A percentile compares a stretch with the other conserved stretches of the same genome.
phyloP scores from a whole-genome alignment of 169 alveolate genomes.

The Plasmodium coatneyi region DNA sequence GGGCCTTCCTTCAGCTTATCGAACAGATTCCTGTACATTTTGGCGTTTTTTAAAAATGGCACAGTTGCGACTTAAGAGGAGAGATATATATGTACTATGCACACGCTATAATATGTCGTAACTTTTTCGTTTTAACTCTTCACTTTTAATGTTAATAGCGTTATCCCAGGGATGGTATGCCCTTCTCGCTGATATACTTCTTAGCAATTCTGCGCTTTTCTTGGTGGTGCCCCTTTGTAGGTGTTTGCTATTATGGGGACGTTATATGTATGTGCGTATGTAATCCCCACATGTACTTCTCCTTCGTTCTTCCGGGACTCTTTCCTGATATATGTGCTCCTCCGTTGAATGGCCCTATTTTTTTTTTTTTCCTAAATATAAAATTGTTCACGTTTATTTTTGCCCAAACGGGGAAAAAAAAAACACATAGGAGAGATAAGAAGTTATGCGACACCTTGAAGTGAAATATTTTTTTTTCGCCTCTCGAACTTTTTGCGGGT shows the following conservation, averaged over 20 bases:
- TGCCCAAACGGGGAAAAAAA: neutral
- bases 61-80: neutral
- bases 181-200: neutral
- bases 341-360: neutral
- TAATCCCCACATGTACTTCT: neutral
- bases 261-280: neutral
- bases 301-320: neutral
- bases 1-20: conserved; percentile 71
- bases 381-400: neutral
- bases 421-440: neutral
- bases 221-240: neutral
- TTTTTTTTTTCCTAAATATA: no score
- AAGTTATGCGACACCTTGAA: neutral
- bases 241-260: neutral
- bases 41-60: neutral
- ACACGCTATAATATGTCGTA: neutral
- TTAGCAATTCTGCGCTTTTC: neutral
- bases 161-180: neutral
- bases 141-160: neutral
- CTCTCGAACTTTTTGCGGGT: neutral
- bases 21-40: conserved; percentile 52
- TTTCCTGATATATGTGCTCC: neutral
- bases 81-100: neutral
- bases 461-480: neutral
- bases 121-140: neutral